A percentile compares a stretch with the other conserved stretches of the same genome.
These are phyloP conservation scores for Biscogniauxia marginata DNA, from an alignment of 2,329 filamentous ascomycete species.

Conservation along the genomic window DNA sequence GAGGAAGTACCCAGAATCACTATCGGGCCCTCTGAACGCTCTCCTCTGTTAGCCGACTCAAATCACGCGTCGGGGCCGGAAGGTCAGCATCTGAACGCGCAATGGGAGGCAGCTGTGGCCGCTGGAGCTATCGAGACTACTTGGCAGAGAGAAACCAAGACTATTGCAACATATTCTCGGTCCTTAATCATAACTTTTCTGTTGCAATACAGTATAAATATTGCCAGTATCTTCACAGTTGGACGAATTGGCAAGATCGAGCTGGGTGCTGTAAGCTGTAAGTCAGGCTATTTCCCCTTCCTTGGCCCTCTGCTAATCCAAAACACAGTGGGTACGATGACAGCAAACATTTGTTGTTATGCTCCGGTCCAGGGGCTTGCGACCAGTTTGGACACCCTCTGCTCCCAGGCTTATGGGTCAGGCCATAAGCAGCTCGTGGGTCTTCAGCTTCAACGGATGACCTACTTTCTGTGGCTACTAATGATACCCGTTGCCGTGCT, in stretches of 20 bases:
- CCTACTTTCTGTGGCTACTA: constrained; percentile 70
- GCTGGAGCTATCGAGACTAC: constrained; percentile 82
- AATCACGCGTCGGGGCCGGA: constrained; percentile 44
- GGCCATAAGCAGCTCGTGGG: constrained; percentile 88
- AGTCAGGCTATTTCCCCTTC: constrained; percentile 15
- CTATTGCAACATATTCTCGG: constrained; percentile 68
- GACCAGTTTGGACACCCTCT: constrained; percentile 88
- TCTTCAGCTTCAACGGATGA: constrained; percentile 77
- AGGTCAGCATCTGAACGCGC: constrained; percentile 62
- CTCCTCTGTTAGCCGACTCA: constrained; percentile 42
- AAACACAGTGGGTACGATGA: constrained; percentile 65
- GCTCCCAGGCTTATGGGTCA: constrained; percentile 89
- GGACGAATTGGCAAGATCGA: constrained; percentile 72
- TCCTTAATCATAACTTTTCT: constrained; percentile 74
- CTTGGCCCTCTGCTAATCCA: constrained; percentile 13
- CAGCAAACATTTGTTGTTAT: constrained; percentile 74
- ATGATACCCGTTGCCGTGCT: constrained; percentile 68
- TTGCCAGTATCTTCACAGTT: constrained; percentile 76
- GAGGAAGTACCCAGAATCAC: constrained; percentile 35
- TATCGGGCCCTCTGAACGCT: constrained; percentile 41
- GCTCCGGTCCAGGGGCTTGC: constrained; percentile 81
- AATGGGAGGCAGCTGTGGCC: constrained; percentile 83
- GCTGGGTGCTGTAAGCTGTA: constrained; percentile 61
- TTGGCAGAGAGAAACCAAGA: constrained; percentile 86
- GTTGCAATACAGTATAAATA: constrained; percentile 81